Evolutionary conservation across 2,329 filamentous ascomycete species (phyloP).

Genomic region (Boeremia exigua): DNA sequence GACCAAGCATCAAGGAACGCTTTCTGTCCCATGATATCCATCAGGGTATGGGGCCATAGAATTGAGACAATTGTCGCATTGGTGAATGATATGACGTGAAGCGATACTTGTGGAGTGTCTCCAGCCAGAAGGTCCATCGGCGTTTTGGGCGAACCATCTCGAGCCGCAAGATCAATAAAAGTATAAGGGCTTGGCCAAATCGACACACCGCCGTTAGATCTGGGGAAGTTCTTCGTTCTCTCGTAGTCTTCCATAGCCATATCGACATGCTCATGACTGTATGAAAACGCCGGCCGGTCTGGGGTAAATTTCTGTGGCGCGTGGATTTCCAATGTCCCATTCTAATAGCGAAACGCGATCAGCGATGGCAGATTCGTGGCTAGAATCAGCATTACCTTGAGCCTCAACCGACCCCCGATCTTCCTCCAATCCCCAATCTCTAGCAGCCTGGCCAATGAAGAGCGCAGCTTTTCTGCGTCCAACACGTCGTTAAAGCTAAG

Average conservation of each 20-base stretch:
- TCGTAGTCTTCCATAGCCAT: neutral
- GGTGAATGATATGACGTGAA: slow-evolving; percentile 58
- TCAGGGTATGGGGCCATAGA: slow-evolving; percentile 56
- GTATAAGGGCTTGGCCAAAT: neutral
- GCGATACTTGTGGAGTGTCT: slow-evolving; percentile 55
- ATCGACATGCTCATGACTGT: neutral
- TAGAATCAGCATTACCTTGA: slow-evolving; percentile 41
- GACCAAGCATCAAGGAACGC: slow-evolving; percentile 57
- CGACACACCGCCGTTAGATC: neutral
- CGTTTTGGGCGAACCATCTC: neutral
- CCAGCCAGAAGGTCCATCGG: neutral
- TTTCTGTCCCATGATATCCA: slow-evolving; percentile 55
- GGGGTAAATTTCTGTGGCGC: neutral
- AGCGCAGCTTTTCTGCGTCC: slow-evolving; percentile 49
- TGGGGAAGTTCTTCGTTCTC: neutral
- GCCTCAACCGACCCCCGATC: slow-evolving; percentile 53
- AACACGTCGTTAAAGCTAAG: slow-evolving; percentile 57
- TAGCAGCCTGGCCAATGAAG: slow-evolving; percentile 47
- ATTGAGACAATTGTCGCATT: slow-evolving; percentile 59
- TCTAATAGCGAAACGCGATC: neutral
- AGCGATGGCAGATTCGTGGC: neutral
- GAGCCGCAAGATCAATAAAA: neutral
- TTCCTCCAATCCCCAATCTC: slow-evolving; percentile 55
- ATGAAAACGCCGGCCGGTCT: neutral
- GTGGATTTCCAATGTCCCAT: neutral